Base-by-base conservation (phyloP, 2,329 filamentous ascomycete species). In the Colletotrichum plurivorum region DNA sequence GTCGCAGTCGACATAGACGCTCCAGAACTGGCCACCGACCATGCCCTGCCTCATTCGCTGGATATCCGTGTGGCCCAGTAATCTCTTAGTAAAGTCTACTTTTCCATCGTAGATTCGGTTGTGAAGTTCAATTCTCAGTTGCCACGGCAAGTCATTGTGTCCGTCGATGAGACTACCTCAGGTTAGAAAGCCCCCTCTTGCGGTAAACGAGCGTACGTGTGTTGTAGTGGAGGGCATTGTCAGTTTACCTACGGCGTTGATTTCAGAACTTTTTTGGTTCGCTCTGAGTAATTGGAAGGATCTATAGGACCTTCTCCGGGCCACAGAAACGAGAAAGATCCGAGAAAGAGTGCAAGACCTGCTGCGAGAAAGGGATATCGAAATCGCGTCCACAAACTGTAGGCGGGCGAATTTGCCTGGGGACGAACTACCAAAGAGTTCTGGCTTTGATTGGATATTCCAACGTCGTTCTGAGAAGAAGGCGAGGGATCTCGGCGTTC, bases 21-120 rank as follows among this genome's bases (percentile, higher is more conserved):
- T 75, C 76, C 77, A 78, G 65, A 78, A 78, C 63, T 78, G 76
- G 10, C 75, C 74, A 2, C 76, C 77, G 7, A 78, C 74, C 49
- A 71, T 72, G 10, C 76, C 77, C 51, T 76, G 70, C 27, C 71
- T 73, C 72, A 78, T 73, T 0, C 77, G 69, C 12, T 67, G 52
- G 2, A 78, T 31, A 36, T 78, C 77, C 3, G 76, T 76, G 54
- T 78, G 76, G 5, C 72, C 71, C 10, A 75, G 66, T 20, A 75
- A 58, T 9, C 59, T 69, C 27, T 72, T 71, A 2, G 54, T 64
- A 52, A 73, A 67, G 55, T 71, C 70, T 20, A 71, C 49, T 12
- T 59, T 63, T 27, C 55, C 58, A 53, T 73, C 69, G 61, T 76
- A 74, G 31, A 76, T 75, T 18, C 73, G 73, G 54, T 78, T 78